A percentile compares a stretch with the other conserved stretches of the same genome.
phyloP scores from a whole-genome alignment of 164 flowering plant genomes.

The Annona squamosa region DNA sequence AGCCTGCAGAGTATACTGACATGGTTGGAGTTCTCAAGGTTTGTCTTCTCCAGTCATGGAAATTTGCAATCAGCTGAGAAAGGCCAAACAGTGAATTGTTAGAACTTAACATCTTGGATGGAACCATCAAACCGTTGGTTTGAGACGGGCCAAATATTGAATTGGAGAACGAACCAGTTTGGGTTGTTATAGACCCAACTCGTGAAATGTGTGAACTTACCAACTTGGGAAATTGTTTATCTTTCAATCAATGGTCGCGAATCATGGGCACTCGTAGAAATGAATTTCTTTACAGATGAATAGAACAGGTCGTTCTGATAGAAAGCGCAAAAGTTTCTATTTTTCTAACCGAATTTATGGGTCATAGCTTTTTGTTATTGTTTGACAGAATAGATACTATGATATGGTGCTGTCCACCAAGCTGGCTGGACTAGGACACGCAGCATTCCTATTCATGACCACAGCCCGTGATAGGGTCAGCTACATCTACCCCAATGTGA shows the following conservation, averaged over 20 bases:
- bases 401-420: constrained; percentile 82
- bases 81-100: not conserved
- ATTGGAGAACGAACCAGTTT: too few species aligned
- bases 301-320: too few species aligned
- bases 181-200: not conserved
- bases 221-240: not conserved
- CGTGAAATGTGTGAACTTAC: not conserved
- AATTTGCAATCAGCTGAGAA: not conserved
- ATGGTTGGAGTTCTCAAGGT: constrained; percentile 83
- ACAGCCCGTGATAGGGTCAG: constrained; percentile 75
- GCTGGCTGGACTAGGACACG: constrained; percentile 83
- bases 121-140: too few species aligned
- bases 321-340: not conserved
- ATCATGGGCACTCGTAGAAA: not conserved
- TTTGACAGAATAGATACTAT: constrained; percentile 68
- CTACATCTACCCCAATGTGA: constrained; percentile 82
- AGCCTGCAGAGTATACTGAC: constrained; percentile 75
- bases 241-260: not conserved
- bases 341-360: not conserved
- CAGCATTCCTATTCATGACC: constrained; percentile 72
- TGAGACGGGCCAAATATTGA: too few species aligned
- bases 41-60: constrained; percentile 1
- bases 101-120: not conserved
- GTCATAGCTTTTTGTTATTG: not conserved
- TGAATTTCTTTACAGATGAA: not conserved